Conservation (phyloP, 768 basidiomycete species). For the Nidularia pulvinata region DNA sequence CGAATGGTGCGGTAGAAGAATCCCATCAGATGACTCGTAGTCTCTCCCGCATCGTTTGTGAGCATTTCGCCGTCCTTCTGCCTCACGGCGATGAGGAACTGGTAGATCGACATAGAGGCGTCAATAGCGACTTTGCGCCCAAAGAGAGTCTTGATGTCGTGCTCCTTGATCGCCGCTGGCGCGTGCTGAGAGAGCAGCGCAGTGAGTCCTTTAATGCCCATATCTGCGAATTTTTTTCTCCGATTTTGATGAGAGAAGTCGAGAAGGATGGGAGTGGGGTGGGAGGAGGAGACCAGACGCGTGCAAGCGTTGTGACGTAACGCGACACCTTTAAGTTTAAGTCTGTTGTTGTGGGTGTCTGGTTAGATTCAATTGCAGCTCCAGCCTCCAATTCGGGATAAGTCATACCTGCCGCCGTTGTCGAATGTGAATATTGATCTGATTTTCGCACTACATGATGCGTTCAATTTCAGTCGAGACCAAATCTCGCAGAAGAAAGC, state of each 20-base stretch:
- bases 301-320: background rate
- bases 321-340: background rate
- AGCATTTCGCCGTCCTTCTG: conserved; percentile 97
- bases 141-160: conserved; percentile 96
- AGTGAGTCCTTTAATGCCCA: conserved; percentile 98
- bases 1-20: conserved; percentile 98
- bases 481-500: no score
- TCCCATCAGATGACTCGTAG: conserved; percentile 98
- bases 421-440: no score
- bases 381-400: no score
- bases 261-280: background rate
- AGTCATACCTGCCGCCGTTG: no score
- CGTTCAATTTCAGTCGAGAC: no score
- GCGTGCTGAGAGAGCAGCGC: conserved; percentile 89
- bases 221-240: conserved; percentile 17
- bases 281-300: conserved; percentile 2
- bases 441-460: no score
- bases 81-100: conserved; percentile 97
- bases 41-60: conserved; percentile 97
- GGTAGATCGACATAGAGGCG: conserved; percentile 97
- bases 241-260: background rate
- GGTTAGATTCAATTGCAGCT: no score
- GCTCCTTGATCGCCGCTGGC: conserved; percentile 85
- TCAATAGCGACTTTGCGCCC: conserved; percentile 99
- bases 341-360: no score